phyloP scores from a whole-genome alignment of 1,284 basidiomycete genomes.

The Cryptococcus hybrid region DNA sequence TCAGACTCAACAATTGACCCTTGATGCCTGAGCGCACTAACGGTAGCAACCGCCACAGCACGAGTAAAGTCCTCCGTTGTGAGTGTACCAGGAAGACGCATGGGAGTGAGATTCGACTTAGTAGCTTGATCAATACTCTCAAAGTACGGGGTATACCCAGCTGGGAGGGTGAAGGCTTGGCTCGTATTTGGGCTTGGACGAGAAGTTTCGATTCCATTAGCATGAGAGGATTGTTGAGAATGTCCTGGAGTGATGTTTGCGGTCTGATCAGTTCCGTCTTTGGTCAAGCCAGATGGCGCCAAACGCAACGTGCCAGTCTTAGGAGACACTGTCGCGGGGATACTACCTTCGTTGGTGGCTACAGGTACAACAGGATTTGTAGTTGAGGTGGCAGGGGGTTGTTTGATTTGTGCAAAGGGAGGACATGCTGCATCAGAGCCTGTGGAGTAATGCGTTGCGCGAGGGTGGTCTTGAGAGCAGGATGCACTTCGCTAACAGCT shows the following conservation, averaged over 20 bases:
- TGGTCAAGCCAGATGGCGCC: not conserved
- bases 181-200: not conserved
- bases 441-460: slow-evolving; percentile 66
- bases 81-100: slow-evolving; percentile 64
- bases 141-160: slow-evolving; percentile 63
- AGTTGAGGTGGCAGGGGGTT: not conserved
- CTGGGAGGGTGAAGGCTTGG: slow-evolving; percentile 19
- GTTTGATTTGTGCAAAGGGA: slow-evolving; percentile 41
- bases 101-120: slow-evolving; percentile 51
- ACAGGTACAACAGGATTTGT: slow-evolving; percentile 5
- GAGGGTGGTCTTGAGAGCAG: slow-evolving; percentile 63
- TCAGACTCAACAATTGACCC: slow-evolving; percentile 25
- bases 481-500: slow-evolving; percentile 45
- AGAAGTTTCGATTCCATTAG: not conserved
- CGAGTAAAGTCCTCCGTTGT: slow-evolving; percentile 84
- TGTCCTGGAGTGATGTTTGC: not conserved
- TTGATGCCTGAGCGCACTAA: slow-evolving; percentile 75
- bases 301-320: not conserved
- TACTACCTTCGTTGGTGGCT: not conserved
- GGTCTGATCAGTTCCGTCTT: not conserved
- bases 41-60: slow-evolving; percentile 86
- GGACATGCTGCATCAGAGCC: slow-evolving; percentile 46
- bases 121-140: slow-evolving; percentile 58
- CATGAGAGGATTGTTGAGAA: not conserved
- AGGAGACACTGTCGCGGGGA: not conserved